These are phyloP conservation scores for Lachnellula hyalina DNA, from an alignment of 2,329 filamentous ascomycete genomes.

Conservation along the genomic window DNA sequence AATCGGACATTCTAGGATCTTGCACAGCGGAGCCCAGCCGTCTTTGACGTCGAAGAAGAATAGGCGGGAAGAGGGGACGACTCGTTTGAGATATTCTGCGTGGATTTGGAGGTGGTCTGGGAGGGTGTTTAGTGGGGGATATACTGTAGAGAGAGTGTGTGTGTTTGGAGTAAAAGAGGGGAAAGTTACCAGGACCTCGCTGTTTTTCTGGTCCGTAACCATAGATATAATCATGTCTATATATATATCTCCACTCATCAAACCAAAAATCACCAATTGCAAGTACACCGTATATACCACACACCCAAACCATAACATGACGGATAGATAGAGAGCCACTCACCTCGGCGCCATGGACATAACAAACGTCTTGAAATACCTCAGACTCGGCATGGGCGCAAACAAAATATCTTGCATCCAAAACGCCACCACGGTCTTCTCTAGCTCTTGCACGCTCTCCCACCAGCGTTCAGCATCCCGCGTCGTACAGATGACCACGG, in stretches of 20 bases:
- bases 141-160: too few relatives aligned
- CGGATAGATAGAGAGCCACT: not conserved
- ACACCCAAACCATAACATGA: too few relatives aligned
- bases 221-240: too few relatives aligned
- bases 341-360: constrained; percentile 1
- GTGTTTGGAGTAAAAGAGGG: not conserved
- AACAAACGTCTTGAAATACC: constrained; percentile 11
- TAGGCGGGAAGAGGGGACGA: constrained; percentile 9
- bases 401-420: constrained; percentile 8
- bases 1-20: constrained; percentile 29
- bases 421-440: constrained; percentile 4
- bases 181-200: too few relatives aligned
- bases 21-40: constrained; percentile 33
- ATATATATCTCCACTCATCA: too few relatives aligned
- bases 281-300: too few relatives aligned
- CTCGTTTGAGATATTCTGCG: constrained; percentile 9
- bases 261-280: too few relatives aligned
- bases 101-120: constrained; percentile 10
- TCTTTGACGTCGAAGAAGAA: constrained; percentile 17
- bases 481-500: constrained; percentile 29
- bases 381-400: constrained; percentile 10
- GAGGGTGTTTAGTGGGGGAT: too few relatives aligned
- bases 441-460: constrained; percentile 10
- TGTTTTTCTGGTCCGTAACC: too few relatives aligned
- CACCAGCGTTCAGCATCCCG: constrained; percentile 28